Base-by-base conservation (phyloP, 129 eudicot species). In the Chrysanthemum seticuspe region DNA sequence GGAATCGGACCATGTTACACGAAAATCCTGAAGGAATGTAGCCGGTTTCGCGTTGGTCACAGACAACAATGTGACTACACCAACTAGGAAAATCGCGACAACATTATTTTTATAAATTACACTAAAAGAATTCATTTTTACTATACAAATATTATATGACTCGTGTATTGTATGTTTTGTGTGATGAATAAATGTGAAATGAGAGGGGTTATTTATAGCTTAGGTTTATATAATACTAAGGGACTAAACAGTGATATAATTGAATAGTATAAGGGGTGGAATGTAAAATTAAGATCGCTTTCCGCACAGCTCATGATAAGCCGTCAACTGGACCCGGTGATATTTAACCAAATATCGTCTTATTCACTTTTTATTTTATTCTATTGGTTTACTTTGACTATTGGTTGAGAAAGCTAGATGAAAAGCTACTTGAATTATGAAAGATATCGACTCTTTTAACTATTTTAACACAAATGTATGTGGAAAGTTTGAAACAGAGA, bases 251-350 rank as follows among this genome's bases (percentile, higher is more conserved):
- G 36, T 76, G 61, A 56, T 19, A 45, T 80, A 54, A 61, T 60
- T 68, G 13, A 51, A 60, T 61, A 68, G 49, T 54, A 21, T 15
- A 52, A 18, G 75, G 73, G 74, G 72, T 16, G 36, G 23, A 55
- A 50, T 69, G 64, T 65, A 56, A 67, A 52, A 5, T 0, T 62
- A 23, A 27, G 44, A 74, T 77, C 58, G 78, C 87, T 87, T 78
- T 82, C 86, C 18, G 9, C 78, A 80, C 94, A 85, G 93, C 94
- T 85, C 85, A 80, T 80, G 34, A 16, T 21, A 68, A 77, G 84
- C 87, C 82, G 77, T 87, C 89, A 61, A 18, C 60, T 67, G 83
- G 70, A 79, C 83, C 80, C 76, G 15, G 54, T 2, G 40, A n/a
- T 52, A 44, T 53, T 44, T 21, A 11, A 54, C 72, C 36, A 71